Evolutionary conservation across 257 asterid genomes (phyloP).

Genomic region (Orobanche coerulescens): DNA sequence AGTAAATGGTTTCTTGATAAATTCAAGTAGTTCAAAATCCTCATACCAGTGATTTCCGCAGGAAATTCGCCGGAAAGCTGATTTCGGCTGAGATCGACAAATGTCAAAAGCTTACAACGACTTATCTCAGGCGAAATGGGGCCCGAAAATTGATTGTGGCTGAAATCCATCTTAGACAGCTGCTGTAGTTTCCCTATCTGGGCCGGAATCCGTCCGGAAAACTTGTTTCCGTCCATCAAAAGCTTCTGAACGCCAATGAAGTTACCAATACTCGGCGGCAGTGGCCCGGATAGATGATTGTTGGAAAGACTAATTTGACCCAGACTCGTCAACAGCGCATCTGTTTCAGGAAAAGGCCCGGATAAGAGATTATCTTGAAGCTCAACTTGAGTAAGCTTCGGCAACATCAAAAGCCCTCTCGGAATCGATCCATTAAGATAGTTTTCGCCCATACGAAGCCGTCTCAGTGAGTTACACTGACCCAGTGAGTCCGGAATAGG

Average conservation of each 20-base stretch:
- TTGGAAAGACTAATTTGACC: constrained; percentile 75
- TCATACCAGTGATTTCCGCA: constrained; percentile 61
- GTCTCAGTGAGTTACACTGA: constrained; percentile 46
- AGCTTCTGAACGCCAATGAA: constrained; percentile 69
- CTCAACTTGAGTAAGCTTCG: constrained; percentile 60
- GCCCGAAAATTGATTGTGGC: constrained; percentile 60
- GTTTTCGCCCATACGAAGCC: constrained; percentile 71
- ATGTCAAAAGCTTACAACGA: constrained; percentile 54
- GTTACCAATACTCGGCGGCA: constrained; percentile 66
- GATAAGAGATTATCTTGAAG: constrained; percentile 64
- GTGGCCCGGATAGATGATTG: constrained; percentile 49
- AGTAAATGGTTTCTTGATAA: constrained; percentile 56
- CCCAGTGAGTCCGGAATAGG: constrained; percentile 72
- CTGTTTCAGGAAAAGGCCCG: constrained; percentile 55
- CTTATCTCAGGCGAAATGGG: constrained; percentile 54
- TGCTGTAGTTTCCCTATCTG: constrained; percentile 72
- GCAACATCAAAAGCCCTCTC: constrained; percentile 55
- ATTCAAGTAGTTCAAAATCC: constrained; percentile 65
- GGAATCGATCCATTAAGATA: constrained; percentile 73
- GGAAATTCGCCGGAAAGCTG: constrained; percentile 63
- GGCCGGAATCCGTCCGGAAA: constrained; percentile 55
- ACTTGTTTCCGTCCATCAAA: constrained; percentile 70
- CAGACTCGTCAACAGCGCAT: constrained; percentile 28
- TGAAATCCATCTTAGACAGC: constrained; percentile 75
- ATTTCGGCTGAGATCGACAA: constrained; percentile 71